Evolutionary conservation across 768 basidiomycete species (phyloP).

Genomic region (Tulasnella sp.): DNA sequence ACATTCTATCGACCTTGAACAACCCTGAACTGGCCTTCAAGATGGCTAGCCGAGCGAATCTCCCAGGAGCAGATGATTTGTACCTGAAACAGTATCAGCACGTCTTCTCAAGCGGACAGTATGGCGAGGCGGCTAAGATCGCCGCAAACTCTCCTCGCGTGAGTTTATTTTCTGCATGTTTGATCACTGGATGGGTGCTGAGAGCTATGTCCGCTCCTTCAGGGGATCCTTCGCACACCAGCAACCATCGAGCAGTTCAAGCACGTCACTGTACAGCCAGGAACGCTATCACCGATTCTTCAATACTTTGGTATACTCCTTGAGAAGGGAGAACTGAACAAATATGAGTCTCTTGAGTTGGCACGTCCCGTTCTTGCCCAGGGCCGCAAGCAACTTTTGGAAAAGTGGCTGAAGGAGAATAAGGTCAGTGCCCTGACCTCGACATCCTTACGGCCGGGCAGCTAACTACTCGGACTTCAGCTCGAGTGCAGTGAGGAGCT

Average conservation of each 20-base stretch:
- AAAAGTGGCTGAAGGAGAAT: conserved; percentile 99
- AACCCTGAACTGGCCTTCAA: conserved; percentile 98
- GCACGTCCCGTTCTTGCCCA: conserved; percentile 93
- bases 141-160: conserved; percentile 94
- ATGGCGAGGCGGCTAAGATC: conserved; percentile 88
- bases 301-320: conserved; percentile 98
- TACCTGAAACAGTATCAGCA: conserved; percentile 91
- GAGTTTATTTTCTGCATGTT: conserved; percentile 21
- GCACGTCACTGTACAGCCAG: conserved; percentile 78
- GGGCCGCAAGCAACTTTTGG: conserved; percentile 89
- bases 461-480: conserved; percentile 32
- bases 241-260: conserved; percentile 98
- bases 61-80: conserved; percentile 95
- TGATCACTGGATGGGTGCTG: not conserved
- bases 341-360: conserved; percentile 88
- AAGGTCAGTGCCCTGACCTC: conserved; percentile 47
- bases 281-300: conserved; percentile 87
- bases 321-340: conserved; percentile 97
- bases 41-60: conserved; percentile 87
- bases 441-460: not conserved
- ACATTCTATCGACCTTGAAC: conserved; percentile 86
- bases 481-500: conserved; percentile 98
- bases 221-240: conserved; percentile 91
- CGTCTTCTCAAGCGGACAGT: conserved; percentile 81
- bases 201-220: conserved; percentile 2